Base-by-base conservation (phyloP, 768 basidiomycete genomes). In the Amanita rimosa region DNA sequence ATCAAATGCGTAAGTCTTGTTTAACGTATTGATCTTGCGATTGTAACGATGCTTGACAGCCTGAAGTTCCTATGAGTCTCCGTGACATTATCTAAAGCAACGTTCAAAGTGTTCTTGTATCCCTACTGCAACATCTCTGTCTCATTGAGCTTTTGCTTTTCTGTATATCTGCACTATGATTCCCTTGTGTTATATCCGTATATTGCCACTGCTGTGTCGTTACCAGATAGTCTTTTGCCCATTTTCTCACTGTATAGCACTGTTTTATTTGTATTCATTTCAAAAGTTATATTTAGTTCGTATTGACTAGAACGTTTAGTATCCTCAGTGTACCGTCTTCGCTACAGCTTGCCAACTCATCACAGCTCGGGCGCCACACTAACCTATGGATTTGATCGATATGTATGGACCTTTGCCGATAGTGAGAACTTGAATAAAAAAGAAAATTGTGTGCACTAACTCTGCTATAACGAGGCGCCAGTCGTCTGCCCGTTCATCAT, bases 261-360 rank as follows among this genome's bases (percentile, higher is more conserved):
- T 63, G 49, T 60, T 26, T 41, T 58, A 57, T 61, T 65, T 67
- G 59, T 68, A 68, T 63, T 62, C 61, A 62, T 65, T 68, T 67
- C 67, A 67, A 64, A 58, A 55, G 58, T 34, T 46, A 35, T 67
- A 67, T 67, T 69, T 68, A 71, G 70, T 71, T 62, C 63, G 64
- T 67, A 67, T 66, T 63, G 58, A 69, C 60, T 56, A 73, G 76
- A 68, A 89, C 69, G 59, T 70, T 71, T 64, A 81, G 67, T 68
- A 95, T 73, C 64, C 81, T 85, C 66, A 94, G 70, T 71, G 85
- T 86, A 71, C 88, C 82, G 73, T 97, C 94, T 69, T 95, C 91
- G 64, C 89, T 88, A 58, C 90, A 90, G 51, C 82, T 90, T 29
- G 90, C 94, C 46, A 97, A 73, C 51, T 79, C 72, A 49, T 64